Base-by-base conservation (phyloP, 331 rosid species). In the Acacia pycnantha region DNA sequence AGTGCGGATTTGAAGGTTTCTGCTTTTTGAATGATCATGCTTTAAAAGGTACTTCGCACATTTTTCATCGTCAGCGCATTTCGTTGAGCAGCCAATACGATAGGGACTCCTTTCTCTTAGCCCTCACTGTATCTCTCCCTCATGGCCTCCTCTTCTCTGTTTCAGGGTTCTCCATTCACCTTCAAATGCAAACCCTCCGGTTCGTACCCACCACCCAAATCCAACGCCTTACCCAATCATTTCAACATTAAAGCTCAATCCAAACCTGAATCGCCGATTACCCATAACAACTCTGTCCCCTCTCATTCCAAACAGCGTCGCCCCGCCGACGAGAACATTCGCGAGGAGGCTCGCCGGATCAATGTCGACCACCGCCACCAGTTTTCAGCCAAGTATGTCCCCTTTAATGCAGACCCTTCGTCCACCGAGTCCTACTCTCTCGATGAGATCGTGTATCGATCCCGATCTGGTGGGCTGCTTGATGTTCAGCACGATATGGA, bases 381-480 rank as follows among this genome's bases (percentile, higher is more conserved):
- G 24, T 92, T 92, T 76, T 89, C 90, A 22, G 93, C 97, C 64
- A 88, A 86, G 56, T 92, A 92, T 77, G 94, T 92, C 44, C 94
- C 97, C 5, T 92, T 92, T 82, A 83, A 79, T 83, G 85, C 89
- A 11, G 91, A 88, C 79, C 80, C 89, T 0, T 86, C 88, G 12
- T 82, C 91, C 61, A 58, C 88, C 0, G 93, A 89, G 77, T 88
- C 89, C 71, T 92, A 89, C 91, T 91, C 95, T 53, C 97, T 92
- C 7, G 95, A 92, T 26, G 97, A 92, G 85, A 87, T 92, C 88
- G 91, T 91, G 24, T 91, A 90, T 79, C 89, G 93, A 21, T 92
- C 97, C 16, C 88, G 76, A 27, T 92, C 95, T 62, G 91, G 90
- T 11, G 91, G 89, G 8, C 91, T 93, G 46, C 94, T 93, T 56